These are phyloP conservation scores for Aspergillus cristatus DNA, from an alignment of 495 filamentous ascomycete genomes.

Conservation along the genomic window DNA sequence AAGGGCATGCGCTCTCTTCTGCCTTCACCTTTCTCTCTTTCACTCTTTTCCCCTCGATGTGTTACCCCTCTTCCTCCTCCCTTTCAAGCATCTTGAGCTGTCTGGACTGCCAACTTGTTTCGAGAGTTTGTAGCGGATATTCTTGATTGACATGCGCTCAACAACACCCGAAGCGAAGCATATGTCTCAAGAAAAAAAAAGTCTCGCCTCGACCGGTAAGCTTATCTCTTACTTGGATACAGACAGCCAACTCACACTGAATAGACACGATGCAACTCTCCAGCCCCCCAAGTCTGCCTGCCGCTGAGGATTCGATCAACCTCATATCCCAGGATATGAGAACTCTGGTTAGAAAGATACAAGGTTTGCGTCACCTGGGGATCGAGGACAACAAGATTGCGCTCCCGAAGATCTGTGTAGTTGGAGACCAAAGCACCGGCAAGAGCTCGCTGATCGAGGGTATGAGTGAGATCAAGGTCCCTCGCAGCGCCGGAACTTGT, in stretches of 20 bases:
- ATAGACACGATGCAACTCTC: conserved; percentile 2
- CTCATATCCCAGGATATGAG: conserved; percentile 31
- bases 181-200: no score
- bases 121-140: no score
- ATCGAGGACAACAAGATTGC: conserved; percentile 48
- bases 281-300: no score
- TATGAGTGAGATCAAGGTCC: conserved; percentile 68
- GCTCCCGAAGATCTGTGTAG: conserved; percentile 66
- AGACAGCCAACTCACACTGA: not conserved
- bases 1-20: no score
- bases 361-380: conserved; percentile 36
- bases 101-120: not conserved
- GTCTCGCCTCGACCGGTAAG: no score
- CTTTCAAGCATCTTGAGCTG: not conserved
- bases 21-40: not conserved
- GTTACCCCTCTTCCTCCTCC: not conserved
- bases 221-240: no score
- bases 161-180: no score
- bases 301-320: conserved; percentile 18
- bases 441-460: conserved; percentile 76
- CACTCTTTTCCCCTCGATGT: not conserved
- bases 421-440: conserved; percentile 74
- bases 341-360: conserved; percentile 35
- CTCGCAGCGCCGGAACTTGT: conserved; percentile 58
- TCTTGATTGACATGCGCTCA: no score